Evolutionary conservation across 2,329 filamentous ascomycete genomes (phyloP).

Genomic region (Nakataea oryzae): DNA sequence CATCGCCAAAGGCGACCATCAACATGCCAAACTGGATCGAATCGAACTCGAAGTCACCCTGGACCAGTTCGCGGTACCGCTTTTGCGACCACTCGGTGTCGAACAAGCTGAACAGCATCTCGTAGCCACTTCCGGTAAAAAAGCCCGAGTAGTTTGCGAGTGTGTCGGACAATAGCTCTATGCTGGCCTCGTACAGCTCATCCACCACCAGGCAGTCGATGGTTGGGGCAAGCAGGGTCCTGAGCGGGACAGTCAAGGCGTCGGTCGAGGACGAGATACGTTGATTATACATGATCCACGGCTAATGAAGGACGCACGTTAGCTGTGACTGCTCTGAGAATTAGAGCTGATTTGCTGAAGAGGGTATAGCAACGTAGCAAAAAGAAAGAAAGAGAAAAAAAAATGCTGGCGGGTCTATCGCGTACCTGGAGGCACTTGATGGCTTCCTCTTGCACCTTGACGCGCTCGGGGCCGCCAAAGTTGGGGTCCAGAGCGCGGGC

Average conservation of each 20-base stretch:
- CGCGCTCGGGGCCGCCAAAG: slow-evolving; percentile 11
- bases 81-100: slow-evolving; percentile 47
- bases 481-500: slow-evolving; percentile 20
- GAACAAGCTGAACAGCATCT: slow-evolving; percentile 47
- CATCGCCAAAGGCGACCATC: slow-evolving; percentile 59
- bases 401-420: neutral
- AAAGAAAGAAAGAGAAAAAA: too few species aligned
- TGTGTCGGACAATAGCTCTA: slow-evolving; percentile 56
- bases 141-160: slow-evolving; percentile 56
- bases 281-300: slow-evolving; percentile 67
- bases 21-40: slow-evolving; percentile 56
- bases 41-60: slow-evolving; percentile 50
- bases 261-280: slow-evolving; percentile 47
- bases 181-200: slow-evolving; percentile 45
- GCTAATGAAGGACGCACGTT: slow-evolving; percentile 26
- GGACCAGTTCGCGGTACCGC: slow-evolving; percentile 41
- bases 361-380: too few species aligned
- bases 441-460: slow-evolving; percentile 38
- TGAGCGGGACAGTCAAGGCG: slow-evolving; percentile 47
- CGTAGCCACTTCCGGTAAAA: slow-evolving; percentile 47
- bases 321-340: slow-evolving; percentile 3
- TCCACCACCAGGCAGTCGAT: slow-evolving; percentile 51
- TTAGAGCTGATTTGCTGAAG: neutral
- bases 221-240: slow-evolving; percentile 46
- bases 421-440: slow-evolving; percentile 52